A percentile compares a stretch with the other conserved stretches of the same genome.
Evolutionary conservation across 2,329 filamentous ascomycete species (phyloP).

Genomic region (Aspergillus fumigatiaffinis): DNA sequence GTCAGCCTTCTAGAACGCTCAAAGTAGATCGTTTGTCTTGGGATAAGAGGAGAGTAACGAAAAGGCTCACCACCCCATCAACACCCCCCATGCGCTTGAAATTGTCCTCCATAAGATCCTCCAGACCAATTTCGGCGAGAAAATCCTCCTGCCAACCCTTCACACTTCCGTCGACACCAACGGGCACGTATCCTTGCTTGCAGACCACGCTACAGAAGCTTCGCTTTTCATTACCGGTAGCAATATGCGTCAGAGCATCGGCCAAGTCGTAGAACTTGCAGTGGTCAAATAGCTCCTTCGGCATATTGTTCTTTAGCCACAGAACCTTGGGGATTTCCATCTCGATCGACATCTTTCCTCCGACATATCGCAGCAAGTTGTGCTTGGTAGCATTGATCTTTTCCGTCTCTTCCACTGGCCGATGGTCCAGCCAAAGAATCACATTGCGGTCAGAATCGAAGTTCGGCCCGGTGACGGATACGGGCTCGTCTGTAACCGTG

Average conservation of each 20-base stretch:
- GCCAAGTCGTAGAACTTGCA: conserved; percentile 97
- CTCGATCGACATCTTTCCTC: conserved; percentile 97
- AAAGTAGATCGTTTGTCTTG: not conserved
- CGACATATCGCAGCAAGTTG: conserved; percentile 91
- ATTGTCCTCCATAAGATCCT: conserved; percentile 75
- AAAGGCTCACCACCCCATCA: conserved; percentile 78
- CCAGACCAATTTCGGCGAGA: conserved; percentile 78
- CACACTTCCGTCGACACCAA: conserved; percentile 94
- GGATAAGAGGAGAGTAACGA: conserved; percentile 19
- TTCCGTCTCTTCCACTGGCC: conserved; percentile 82
- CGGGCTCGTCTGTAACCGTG: conserved; percentile 82
- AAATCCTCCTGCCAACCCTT: conserved; percentile 99
- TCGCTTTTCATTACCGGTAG: conserved; percentile 84
- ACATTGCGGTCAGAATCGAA: conserved; percentile 92
- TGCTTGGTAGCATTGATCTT: conserved; percentile 91
- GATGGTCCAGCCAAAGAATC: conserved; percentile 95
- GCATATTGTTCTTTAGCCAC: conserved; percentile 99
- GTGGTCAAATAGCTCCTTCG: conserved; percentile 77
- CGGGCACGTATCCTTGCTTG: conserved; percentile 93
- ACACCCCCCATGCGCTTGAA: conserved; percentile 94
- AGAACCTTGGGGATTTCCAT: conserved; percentile 99
- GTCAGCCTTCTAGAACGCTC: conserved; percentile 3
- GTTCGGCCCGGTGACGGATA: conserved; percentile 82
- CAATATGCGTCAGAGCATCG: conserved; percentile 89
- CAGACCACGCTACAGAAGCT: conserved; percentile 96